Percentiles rank a stretch among this genome's conserved stretches.
phyloP scores from a whole-genome alignment of 768 basidiomycete species.

The Phylloporus sp. region DNA sequence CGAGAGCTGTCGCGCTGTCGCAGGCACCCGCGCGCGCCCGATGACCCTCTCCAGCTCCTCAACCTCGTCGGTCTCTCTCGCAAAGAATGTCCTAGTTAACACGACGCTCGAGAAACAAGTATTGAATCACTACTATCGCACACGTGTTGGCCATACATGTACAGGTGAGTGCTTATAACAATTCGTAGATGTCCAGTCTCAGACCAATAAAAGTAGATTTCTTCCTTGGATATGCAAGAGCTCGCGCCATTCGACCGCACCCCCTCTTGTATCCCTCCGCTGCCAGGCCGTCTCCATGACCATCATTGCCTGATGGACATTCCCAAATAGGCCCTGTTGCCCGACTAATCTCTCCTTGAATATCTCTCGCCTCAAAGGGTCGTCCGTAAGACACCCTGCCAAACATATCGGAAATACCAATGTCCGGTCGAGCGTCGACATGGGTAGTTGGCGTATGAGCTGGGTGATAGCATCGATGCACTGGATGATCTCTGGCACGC shows the following conservation, averaged over 20 bases:
- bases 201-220: constrained; percentile 28
- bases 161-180: constrained; percentile 20
- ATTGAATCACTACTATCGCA: constrained; percentile 15
- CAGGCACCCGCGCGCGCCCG: not conserved
- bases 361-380: constrained; percentile 52
- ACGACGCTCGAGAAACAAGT: constrained; percentile 12
- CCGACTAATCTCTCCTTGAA: constrained; percentile 53
- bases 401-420: constrained; percentile 73
- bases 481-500: constrained; percentile 64
- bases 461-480: constrained; percentile 55
- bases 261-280: constrained; percentile 53
- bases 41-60: not conserved
- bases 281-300: constrained; percentile 72
- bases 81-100: constrained; percentile 6
- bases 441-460: constrained; percentile 49
- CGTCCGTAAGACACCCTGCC: constrained; percentile 70
- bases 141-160: constrained; percentile 5
- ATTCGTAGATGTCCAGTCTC: constrained; percentile 9
- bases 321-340: constrained; percentile 57
- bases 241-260: constrained; percentile 58
- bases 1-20: not conserved
- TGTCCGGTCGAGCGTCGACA: constrained; percentile 60
- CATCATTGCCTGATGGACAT: constrained; percentile 52
- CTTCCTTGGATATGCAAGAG: constrained; percentile 36
- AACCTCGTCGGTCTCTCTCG: constrained; percentile 3